These are phyloP conservation scores for Candida boleticola DNA, from an alignment of 805 yeast genomes.

Conservation along the genomic window DNA sequence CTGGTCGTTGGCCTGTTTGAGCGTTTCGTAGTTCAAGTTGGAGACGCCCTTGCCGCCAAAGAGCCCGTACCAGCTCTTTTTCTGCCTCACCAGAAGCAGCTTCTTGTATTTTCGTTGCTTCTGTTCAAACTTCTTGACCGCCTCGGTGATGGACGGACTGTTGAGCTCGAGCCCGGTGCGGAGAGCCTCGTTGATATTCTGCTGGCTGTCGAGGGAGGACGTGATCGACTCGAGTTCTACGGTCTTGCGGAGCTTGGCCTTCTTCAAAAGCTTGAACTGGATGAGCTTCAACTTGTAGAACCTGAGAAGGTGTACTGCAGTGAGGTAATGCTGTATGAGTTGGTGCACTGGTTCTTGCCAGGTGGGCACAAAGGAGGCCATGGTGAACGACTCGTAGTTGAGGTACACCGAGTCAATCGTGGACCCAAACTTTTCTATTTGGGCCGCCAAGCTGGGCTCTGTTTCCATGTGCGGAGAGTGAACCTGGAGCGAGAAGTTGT, in stretches of 20 bases:
- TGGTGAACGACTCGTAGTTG: constrained; percentile 44
- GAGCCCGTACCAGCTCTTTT: constrained; percentile 42
- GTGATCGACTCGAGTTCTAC: constrained; percentile 34
- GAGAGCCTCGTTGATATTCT: constrained; percentile 24
- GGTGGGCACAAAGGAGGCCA: constrained; percentile 34
- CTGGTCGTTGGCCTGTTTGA: constrained; percentile 2
- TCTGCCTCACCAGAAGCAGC: constrained; percentile 14
- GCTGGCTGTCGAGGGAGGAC: constrained; percentile 15
- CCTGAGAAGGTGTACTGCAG: constrained; percentile 44
- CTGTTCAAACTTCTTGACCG: constrained; percentile 31
- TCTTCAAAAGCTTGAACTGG: constrained; percentile 43
- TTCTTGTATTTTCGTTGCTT: constrained; percentile 15
- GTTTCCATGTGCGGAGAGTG: constrained; percentile 14
- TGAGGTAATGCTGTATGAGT: constrained; percentile 41
- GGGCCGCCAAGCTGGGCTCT: constrained; percentile 5
- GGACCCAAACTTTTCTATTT: constrained; percentile 52
- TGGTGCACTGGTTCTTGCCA: constrained; percentile 55
- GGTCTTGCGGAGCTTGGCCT: constrained; percentile 36
- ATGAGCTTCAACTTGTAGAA: constrained; percentile 53
- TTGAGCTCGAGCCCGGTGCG: constrained; percentile 27
- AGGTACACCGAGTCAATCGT: constrained; percentile 50
- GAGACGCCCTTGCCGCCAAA: constrained; percentile 35
- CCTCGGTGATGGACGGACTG: constrained; percentile 38
- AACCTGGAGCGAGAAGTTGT: constrained; percentile 50
- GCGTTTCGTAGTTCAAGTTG: not conserved